Conservation (phyloP, 2,329 filamentous ascomycete genomes). For the Scopulariopsis brevicaulis region DNA sequence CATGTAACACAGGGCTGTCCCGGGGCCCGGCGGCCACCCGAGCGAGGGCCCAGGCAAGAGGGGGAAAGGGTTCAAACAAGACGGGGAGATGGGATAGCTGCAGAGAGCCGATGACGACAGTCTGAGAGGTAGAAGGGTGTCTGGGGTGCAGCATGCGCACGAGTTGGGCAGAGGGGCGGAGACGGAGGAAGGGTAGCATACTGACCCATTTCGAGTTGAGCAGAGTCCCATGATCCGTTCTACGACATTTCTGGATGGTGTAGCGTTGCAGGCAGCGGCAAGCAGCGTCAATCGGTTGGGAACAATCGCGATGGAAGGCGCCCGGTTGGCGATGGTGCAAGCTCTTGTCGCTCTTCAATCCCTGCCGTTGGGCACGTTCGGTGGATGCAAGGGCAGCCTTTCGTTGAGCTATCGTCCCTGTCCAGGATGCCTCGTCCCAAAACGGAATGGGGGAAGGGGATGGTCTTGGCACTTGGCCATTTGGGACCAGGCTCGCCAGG, state of each 20-base stretch:
- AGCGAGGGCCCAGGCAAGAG: not conserved
- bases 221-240: constrained; percentile 20
- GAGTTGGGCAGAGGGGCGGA: constrained; percentile 1
- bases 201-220: constrained; percentile 22
- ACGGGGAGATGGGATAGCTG: not conserved
- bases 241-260: constrained; percentile 9
- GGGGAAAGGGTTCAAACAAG: not conserved
- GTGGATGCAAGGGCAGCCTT: not conserved
- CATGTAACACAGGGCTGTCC: constrained; percentile 9
- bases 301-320: not conserved
- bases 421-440: not conserved
- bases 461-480: not conserved
- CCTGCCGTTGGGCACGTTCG: not conserved
- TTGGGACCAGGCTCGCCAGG: not conserved
- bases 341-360: not conserved
- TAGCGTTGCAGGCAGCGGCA: constrained; percentile 3
- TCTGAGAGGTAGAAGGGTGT: not conserved
- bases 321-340: not conserved
- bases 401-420: not conserved
- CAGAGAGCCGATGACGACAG: not conserved
- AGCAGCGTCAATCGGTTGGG: constrained; percentile 3
- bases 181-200: constrained; percentile 7
- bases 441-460: not conserved
- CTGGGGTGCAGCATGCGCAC: not conserved
- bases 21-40: not conserved